Percentiles rank a stretch among this genome's conserved stretches.
phyloP scores from a whole-genome alignment of 805 yeast genomes.

The Brettanomyces bruxellensis region DNA sequence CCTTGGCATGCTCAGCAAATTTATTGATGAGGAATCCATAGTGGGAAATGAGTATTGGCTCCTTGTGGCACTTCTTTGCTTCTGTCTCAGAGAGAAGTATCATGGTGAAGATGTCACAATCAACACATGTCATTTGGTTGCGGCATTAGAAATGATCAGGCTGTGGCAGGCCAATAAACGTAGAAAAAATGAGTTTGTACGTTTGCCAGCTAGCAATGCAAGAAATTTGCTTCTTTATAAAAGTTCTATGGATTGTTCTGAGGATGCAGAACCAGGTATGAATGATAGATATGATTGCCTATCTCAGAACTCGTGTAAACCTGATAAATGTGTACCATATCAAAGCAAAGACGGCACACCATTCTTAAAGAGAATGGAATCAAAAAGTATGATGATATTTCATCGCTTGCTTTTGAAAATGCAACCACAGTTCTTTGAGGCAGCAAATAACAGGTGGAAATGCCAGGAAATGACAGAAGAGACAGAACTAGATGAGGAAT shows the following conservation, averaged over 20 bases:
- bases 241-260: too few relatives aligned
- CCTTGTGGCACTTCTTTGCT: slow-evolving; percentile 28
- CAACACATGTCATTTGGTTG: slow-evolving; percentile 25
- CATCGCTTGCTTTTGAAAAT: not conserved
- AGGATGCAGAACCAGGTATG: not conserved
- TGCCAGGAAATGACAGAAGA: too few relatives aligned
- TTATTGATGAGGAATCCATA: slow-evolving; percentile 15
- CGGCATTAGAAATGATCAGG: slow-evolving; percentile 28
- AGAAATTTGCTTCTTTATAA: too few relatives aligned
- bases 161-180: slow-evolving; percentile 15
- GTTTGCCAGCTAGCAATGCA: not conserved
- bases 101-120: slow-evolving; percentile 18
- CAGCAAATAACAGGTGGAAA: not conserved
- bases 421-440: not conserved
- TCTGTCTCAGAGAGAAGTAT: slow-evolving; percentile 32
- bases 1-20: slow-evolving; percentile 12
- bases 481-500: not conserved
- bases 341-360: not conserved
- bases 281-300: not conserved
- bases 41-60: slow-evolving; percentile 31
- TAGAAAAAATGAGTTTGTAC: not conserved
- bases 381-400: not conserved
- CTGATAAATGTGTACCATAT: not conserved
- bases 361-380: not conserved
- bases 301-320: not conserved